phyloP scores from a whole-genome alignment of 805 yeast genomes.

The Maudiozyma pseudohumilis region DNA sequence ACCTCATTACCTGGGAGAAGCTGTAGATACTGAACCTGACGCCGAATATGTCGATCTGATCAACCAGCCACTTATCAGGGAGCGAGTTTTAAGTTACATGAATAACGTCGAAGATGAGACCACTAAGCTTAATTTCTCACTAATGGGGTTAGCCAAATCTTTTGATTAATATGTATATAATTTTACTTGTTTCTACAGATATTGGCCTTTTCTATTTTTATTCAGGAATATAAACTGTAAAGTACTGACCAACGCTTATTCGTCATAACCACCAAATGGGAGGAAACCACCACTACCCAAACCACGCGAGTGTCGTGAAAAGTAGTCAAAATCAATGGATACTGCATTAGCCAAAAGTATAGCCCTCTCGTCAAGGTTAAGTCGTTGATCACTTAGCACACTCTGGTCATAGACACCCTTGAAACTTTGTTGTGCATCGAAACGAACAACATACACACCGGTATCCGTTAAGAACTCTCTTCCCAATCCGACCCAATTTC shows the following conservation, averaged over 20 bases:
- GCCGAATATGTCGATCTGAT: slow-evolving; percentile 38
- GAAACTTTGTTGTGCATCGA: slow-evolving; percentile 61
- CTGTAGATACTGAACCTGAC: slow-evolving; percentile 12
- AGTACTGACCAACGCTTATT: slow-evolving; percentile 6
- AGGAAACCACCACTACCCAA: slow-evolving; percentile 38
- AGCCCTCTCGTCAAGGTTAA: slow-evolving; percentile 77
- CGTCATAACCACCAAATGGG: slow-evolving; percentile 19
- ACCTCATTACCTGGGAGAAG: slow-evolving; percentile 51
- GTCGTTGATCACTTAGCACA: slow-evolving; percentile 27
- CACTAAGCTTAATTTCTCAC: slow-evolving; percentile 56
- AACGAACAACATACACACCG: slow-evolving; percentile 78
- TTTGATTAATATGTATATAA: slow-evolving; percentile 4
- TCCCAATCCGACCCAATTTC: slow-evolving; percentile 93
- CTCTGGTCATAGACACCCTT: slow-evolving; percentile 45
- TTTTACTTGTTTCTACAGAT: neutral
- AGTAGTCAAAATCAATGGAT: slow-evolving; percentile 91
- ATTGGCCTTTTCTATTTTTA: neutral
- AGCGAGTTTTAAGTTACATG: slow-evolving; percentile 59
- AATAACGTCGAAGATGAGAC: slow-evolving; percentile 43
- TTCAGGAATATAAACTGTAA: neutral
- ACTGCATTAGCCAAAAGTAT: slow-evolving; percentile 79
- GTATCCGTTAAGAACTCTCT: slow-evolving; percentile 91
- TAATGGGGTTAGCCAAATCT: slow-evolving; percentile 58
- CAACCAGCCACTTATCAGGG: slow-evolving; percentile 39
- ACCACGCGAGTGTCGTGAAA: slow-evolving; percentile 77